Percentiles rank a stretch among this genome's conserved stretches.
phyloP scores from a whole-genome alignment of 2,329 filamentous ascomycete genomes.

The Trichophyton verrucosum region DNA sequence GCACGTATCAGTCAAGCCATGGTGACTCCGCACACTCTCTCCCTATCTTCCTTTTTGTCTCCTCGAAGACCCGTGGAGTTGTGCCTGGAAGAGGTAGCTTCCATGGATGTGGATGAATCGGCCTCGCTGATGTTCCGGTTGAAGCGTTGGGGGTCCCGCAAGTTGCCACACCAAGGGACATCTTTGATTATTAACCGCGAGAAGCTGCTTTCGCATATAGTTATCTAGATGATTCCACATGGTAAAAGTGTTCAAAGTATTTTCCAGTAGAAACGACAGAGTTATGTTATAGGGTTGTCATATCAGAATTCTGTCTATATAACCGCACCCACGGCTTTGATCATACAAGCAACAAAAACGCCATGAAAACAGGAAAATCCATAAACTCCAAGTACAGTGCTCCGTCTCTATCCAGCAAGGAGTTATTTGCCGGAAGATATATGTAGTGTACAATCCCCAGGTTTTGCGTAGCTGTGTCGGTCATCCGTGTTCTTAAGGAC shows the following conservation, averaged over 20 bases:
- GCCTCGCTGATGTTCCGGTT: neutral
- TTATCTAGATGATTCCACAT: neutral
- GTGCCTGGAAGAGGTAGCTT: neutral
- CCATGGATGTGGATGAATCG: neutral
- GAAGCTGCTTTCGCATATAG: neutral
- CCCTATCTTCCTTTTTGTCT: neutral
- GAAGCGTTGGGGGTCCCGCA: neutral
- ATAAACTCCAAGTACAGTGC: conserved; percentile 1
- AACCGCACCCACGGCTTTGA: neutral
- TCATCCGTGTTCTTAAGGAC: neutral
- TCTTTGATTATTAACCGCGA: neutral
- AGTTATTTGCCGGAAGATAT: neutral
- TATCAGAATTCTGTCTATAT: neutral
- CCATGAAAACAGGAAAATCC: neutral
- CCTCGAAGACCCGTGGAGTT: neutral
- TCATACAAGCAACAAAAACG: neutral
- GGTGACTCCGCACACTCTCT: neutral
- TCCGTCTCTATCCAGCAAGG: neutral
- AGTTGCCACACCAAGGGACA: neutral
- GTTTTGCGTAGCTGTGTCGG: neutral
- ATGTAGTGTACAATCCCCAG: neutral
- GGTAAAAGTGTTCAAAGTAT: too few species aligned
- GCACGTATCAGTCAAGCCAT: neutral
- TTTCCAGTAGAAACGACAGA: neutral
- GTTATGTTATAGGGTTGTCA: neutral